Conservation (phyloP, 2,329 filamentous ascomycete genomes). For the Claviceps purpurea region DNA sequence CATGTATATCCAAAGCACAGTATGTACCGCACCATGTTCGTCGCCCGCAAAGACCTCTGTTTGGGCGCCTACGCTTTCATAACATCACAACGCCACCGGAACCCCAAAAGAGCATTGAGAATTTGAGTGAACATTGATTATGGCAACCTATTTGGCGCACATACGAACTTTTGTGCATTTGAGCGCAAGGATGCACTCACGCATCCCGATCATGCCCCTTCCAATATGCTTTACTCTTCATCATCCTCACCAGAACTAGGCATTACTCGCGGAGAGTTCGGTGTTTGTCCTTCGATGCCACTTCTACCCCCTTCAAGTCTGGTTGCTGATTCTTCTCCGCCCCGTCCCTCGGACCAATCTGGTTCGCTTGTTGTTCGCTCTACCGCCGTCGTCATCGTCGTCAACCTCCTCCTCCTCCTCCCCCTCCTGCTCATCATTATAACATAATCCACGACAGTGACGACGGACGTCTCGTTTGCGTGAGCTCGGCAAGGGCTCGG, state of each 20-base stretch:
- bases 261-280: neutral
- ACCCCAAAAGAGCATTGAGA: constrained; percentile 6
- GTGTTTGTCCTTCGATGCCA: neutral
- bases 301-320: neutral
- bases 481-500: constrained; percentile 6
- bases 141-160: constrained; percentile 13
- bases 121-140: constrained; percentile 21
- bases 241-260: constrained; percentile 4
- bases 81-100: neutral
- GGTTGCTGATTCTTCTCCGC: neutral
- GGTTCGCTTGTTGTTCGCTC: neutral
- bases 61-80: no score
- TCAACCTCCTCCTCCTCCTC: constrained; percentile 11
- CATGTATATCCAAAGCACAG: no score
- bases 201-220: constrained; percentile 1
- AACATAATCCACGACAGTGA: constrained; percentile 16
- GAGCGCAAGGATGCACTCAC: neutral
- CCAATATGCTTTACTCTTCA: constrained; percentile 1
- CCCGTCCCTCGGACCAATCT: neutral
- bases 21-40: no score
- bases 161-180: no score
- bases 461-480: constrained; percentile 16
- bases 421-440: constrained; percentile 12
- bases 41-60: no score
- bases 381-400: no score